These are phyloP conservation scores for Brassica balearica DNA, from an alignment of 441 rosid species.

Conservation along the genomic window DNA sequence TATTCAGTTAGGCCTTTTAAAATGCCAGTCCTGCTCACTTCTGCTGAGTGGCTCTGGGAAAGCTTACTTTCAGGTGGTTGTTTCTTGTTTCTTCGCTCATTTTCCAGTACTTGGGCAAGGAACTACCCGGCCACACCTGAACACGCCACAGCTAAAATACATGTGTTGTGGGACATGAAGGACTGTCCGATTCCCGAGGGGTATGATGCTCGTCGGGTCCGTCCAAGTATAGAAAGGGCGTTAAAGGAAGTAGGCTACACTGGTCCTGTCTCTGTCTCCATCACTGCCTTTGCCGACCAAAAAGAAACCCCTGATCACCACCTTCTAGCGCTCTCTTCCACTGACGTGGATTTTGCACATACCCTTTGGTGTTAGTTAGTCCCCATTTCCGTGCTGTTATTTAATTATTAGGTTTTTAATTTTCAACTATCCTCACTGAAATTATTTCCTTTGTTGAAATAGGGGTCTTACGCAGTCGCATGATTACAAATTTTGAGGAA, in stretches of 20 bases:
- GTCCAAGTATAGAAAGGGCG: slow-evolving; percentile 5
- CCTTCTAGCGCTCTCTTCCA: slow-evolving; percentile 7
- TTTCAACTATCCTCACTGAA: background rate
- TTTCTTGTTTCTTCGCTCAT: background rate
- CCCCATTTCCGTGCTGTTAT: background rate
- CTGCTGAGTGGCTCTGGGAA: background rate
- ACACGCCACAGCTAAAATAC: slow-evolving; percentile 11
- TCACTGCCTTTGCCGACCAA: slow-evolving; percentile 10
- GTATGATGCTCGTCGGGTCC: slow-evolving; percentile 3
- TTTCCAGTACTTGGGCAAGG: background rate
- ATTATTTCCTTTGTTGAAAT: background rate
- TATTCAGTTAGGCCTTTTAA: background rate
- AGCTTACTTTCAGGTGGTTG: slow-evolving; percentile 17
- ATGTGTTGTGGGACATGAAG: background rate
- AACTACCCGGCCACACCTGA: background rate
- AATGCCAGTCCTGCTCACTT: background rate
- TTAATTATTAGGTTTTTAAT: background rate
- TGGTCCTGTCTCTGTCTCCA: slow-evolving; percentile 4
- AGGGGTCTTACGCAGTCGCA: background rate
- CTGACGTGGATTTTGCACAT: slow-evolving; percentile 6
- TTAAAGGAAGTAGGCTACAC: slow-evolving; percentile 13
- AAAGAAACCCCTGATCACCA: slow-evolving; percentile 1
- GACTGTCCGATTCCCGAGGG: slow-evolving; percentile 15
- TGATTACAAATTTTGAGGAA: background rate
- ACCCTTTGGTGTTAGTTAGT: background rate